Percentiles rank a stretch among this genome's conserved stretches.
phyloP scores from a whole-genome alignment of 1,139 yeast genomes.

The Yamadazyma mexicana region DNA sequence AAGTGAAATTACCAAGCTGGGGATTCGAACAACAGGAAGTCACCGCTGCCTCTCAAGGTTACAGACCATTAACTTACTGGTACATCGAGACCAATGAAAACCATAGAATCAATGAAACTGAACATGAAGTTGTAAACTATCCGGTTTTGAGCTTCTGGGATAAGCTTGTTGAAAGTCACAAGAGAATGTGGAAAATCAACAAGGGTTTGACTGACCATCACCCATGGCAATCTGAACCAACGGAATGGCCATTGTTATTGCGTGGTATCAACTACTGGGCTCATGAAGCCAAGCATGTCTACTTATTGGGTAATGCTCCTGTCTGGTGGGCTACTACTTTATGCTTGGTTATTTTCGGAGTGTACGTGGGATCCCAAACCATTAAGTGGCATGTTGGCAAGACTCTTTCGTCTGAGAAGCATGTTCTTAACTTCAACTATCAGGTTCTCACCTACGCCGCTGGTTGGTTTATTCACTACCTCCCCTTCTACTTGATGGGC shows the following conservation, averaged over 20 bases:
- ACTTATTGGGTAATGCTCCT: constrained; percentile 86
- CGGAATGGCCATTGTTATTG: constrained; percentile 81
- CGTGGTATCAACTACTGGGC: constrained; percentile 98
- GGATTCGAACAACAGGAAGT: constrained; percentile 98
- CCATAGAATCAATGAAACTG: constrained; percentile 22
- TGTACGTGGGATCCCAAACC: constrained; percentile 55
- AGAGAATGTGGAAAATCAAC: constrained; percentile 90
- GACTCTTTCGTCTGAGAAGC: constrained; percentile 47
- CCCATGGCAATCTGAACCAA: constrained; percentile 84
- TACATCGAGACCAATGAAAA: constrained; percentile 78
- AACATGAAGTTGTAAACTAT: constrained; percentile 51
- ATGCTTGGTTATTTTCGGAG: constrained; percentile 52
- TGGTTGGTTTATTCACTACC: constrained; percentile 84
- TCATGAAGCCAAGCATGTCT: constrained; percentile 71
- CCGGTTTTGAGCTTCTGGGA: constrained; percentile 60
- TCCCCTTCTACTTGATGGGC: constrained; percentile 90
- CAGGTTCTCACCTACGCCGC: constrained; percentile 66
- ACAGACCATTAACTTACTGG: constrained; percentile 76
- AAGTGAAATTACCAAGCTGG: constrained; percentile 88
- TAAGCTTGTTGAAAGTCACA: constrained; percentile 77
- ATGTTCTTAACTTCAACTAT: constrained; percentile 68
- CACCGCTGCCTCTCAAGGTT: constrained; percentile 84
- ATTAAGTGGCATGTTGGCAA: constrained; percentile 78
- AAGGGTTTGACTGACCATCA: constrained; percentile 83
- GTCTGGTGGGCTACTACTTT: constrained; percentile 86